Base-by-base conservation (phyloP, 306 rosid species). In the Lagenaria siceraria region DNA sequence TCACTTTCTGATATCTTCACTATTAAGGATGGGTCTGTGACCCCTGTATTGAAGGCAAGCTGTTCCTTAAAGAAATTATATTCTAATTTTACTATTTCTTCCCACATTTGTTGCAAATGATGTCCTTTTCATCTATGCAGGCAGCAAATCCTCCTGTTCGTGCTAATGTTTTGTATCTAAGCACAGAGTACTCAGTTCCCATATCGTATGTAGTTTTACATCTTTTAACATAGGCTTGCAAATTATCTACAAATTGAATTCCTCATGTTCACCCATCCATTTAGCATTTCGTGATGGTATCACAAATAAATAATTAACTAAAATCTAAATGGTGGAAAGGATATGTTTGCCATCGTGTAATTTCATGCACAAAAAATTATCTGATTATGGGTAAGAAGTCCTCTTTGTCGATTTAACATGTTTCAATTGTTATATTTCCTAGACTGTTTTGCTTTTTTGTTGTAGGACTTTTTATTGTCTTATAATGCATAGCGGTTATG, bases 91-190 rank as follows among this genome's bases (percentile, higher is more conserved):
- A 51, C 7, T 68, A 13, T 46, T 53, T 74, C 64, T 55, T 81
- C 14, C 64, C 81, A 79, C 38, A 56, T 63, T 68, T 75, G 70
- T 40, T 63, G 60, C 19, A 22, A 60, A 43, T 85, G 81, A 83
- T 87, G 77, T 71, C 81, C 56, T 84, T 22, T 46, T 81, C 76
- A 74, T 78, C 35, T 55, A 53, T 84, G 79, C 81, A 95, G 99
- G 92, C 91, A 9, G 97, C 96, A 70, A 82, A 85, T 85, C 99
- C 99, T 80, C 96, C 99, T 0, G 92, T 95, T 7, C 93, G 99
- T 61, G 99, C 99, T 31, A 95, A 77, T 87, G 97, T 90, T 8
- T 77, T 95, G 92, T 87, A 90, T 83, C 64, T 95, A 85, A 84
- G 86, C 86, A 38, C 92, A 12, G 80, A 92, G 42, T 92, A 89